These are phyloP conservation scores for Xylariaceae sp. DNA, from an alignment of 2,329 filamentous ascomycete genomes.

Conservation along the genomic window DNA sequence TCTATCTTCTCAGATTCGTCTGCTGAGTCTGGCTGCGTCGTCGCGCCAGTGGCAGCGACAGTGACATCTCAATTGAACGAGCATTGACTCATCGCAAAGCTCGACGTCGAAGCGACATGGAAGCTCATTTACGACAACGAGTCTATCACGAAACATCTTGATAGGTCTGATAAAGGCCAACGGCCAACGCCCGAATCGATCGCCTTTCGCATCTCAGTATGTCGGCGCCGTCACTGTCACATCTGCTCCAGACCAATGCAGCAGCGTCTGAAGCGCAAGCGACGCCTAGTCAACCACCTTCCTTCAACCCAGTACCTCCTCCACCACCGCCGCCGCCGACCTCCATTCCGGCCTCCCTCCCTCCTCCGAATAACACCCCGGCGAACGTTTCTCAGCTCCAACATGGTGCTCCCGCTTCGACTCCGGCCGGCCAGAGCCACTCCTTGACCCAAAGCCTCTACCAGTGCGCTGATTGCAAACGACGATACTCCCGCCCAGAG, in stretches of 20 bases:
- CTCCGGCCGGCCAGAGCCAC: slow-evolving; percentile 14
- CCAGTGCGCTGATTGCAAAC: slow-evolving; percentile 48
- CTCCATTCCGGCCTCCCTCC: background rate
- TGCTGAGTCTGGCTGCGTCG: no score
- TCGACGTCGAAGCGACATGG: no score
- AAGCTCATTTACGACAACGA: no score
- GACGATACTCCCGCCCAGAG: slow-evolving; percentile 49
- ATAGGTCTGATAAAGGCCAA: background rate
- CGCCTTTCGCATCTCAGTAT: slow-evolving; percentile 7
- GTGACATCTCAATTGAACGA: no score
- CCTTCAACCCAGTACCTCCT: background rate
- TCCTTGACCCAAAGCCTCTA: slow-evolving; percentile 32
- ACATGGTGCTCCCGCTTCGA: slow-evolving; percentile 1
- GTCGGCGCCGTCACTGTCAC: slow-evolving; percentile 13
- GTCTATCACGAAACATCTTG: no score
- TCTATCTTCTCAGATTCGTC: no score
- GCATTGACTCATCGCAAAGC: no score
- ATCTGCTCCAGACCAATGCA: slow-evolving; percentile 13
- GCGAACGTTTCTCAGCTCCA: no score
- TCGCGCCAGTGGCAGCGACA: no score
- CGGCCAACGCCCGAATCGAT: background rate
- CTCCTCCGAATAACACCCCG: background rate
- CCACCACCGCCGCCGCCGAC: background rate
- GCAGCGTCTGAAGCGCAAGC: slow-evolving; percentile 1
- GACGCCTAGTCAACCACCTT: background rate